Base-by-base conservation (phyloP, 495 filamentous ascomycete genomes). In the Talaromyces liani region DNA sequence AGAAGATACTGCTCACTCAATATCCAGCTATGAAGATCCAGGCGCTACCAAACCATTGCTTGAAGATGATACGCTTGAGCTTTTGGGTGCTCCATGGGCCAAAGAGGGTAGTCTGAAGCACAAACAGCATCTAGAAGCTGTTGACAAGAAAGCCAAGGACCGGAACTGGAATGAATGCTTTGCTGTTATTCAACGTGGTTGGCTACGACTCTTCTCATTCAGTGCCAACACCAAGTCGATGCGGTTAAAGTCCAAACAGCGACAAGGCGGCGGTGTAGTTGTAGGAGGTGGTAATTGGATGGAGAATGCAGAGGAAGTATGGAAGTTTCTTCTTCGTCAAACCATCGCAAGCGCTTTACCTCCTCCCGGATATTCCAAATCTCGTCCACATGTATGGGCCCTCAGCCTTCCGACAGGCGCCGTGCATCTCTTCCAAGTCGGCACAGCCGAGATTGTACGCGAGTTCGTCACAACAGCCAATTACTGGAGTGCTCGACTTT, bases 231-330 rank as follows among this genome's bases (percentile, higher is more conserved):
- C 80, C 63, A 92, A 92, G 67, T 89, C 89, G 0, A 80, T 87
- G 70, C 85, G 89, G 16, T 84, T 86, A 64, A 91, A 91, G 71
- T 77, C 81, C 47, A 88, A 88, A 67, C 74, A 78, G 45, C 80
- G 67, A 62, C 78, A 66, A 61, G 76, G 73, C 20, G 73, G 76
- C 8, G 86, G 85, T 31, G 84, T 87, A 22, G 82, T 90, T 22
- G 93, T 98, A 0, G 93, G 93, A 63, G 93, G 93, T 65, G 93
- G 93, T 29, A 97, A 98, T 74, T 98, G 93, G 93, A 92, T 90
- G 63, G 92, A 96, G 66, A 97, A 91, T 71, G 94, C 93, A 2
- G 91, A 96, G 65, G 89, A 85, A 66, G 80, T 95, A 33, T 91
- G 88, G 65, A 87, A 89, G 58, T 97, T 97, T 75, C 85, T 91